Evolutionary conservation across 352 stramenopile genomes (phyloP), one percentile per base, ranked within the genome.

Genomic region (Globisporangium camurandrum): DNA sequence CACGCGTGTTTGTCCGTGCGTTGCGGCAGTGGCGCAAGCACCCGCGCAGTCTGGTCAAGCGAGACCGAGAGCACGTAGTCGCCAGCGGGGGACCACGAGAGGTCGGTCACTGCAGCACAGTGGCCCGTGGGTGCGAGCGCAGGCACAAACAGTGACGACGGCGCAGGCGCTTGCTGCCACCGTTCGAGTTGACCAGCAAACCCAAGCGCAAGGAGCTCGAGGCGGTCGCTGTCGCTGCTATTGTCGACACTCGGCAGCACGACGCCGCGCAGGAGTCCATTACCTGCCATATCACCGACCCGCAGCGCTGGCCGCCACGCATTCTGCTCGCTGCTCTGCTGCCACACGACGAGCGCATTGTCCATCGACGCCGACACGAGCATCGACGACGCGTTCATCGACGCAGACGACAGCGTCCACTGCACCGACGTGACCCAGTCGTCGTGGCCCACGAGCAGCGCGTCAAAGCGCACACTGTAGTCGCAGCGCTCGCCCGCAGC

Each of bases 371-470:
- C 66, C 1, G 77, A 86, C 4, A 91, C 49, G 28, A 91, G 58
- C 3, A 57, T 54, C 10, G 55, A 47, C 17, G n/a, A n/a, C n/a
- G n/a, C n/a, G n/a, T n/a, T 54, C 47, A 14, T 23, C 28, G 4
- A 39, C 26, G 14, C 27, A 46, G 17, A 16, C 19, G 12, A n/a
- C 27, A 52, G 30, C 36, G 59, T 68, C 80, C 80, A 91, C 22
- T 67, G 59, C 22, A 91, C 53, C 9, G 66, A 88, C 12, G 80
- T 91, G 37, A 91, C 77, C 80, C 80, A 91, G 50, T 91, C 80
- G 52, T 91, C 80, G 52, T 91, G 80, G 4, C 71, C 80, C 1
- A 86, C 36, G 17, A 91, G 64, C 20, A 91, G 52, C 22, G 80
- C 62, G 26, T 91, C 75, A 44, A 87, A 89, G 34, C 65, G 76